Conservation (phyloP, 768 basidiomycete genomes). For the Leccinum pellstonianum region DNA sequence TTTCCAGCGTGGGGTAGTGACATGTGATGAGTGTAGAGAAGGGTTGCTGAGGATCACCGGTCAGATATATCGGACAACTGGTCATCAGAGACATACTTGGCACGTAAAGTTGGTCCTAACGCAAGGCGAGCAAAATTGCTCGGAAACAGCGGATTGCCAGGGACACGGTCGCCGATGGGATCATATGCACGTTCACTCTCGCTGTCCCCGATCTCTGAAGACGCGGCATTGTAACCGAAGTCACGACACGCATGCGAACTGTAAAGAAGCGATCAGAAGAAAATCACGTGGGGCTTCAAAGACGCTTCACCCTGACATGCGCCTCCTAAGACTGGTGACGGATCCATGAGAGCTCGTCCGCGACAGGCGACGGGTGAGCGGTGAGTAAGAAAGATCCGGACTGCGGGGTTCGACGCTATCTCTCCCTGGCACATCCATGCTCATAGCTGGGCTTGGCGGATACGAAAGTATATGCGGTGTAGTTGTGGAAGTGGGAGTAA, state of each 20-base stretch:
- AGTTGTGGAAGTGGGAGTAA: conserved; percentile 28
- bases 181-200: conserved; percentile 41
- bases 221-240: conserved; percentile 4
- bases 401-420: conserved; percentile 27
- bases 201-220: conserved; percentile 26
- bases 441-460: conserved; percentile 22
- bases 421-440: conserved; percentile 17
- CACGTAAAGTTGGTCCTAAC: conserved; percentile 60
- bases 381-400: conserved; percentile 21
- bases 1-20: conserved; percentile 18
- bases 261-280: conserved; percentile 1
- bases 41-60: conserved; percentile 24
- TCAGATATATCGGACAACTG: conserved; percentile 1
- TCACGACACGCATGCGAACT: conserved; percentile 22
- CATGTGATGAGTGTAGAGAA: conserved; percentile 18
- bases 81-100: conserved; percentile 39
- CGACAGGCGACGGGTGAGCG: conserved; percentile 25
- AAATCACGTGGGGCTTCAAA: neutral
- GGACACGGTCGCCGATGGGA: conserved; percentile 58
- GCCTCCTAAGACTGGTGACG: conserved; percentile 26
- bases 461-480: conserved; percentile 28
- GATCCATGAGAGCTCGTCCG: conserved; percentile 29
- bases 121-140: conserved; percentile 73
- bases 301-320: conserved; percentile 22
- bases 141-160: conserved; percentile 80